A percentile compares a stretch with the other conserved stretches of the same genome.
These are phyloP conservation scores for Avena atlantica DNA, from an alignment of 176 grass and related monocot species.

Conservation along the genomic window DNA sequence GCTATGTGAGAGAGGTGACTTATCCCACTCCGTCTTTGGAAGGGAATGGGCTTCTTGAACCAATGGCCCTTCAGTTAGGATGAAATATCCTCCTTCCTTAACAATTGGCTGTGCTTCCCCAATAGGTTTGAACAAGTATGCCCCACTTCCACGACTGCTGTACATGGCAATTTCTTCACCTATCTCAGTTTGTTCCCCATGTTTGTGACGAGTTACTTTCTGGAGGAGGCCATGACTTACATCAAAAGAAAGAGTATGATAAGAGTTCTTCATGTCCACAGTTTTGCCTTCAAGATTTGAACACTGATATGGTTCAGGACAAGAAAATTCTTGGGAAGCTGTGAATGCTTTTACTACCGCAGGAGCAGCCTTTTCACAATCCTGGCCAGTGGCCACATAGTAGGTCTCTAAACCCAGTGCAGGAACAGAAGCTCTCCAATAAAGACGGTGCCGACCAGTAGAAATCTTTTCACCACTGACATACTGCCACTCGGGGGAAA, in stretches of 20 bases:
- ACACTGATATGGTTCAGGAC: conserved; percentile 85
- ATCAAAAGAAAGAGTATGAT: conserved; percentile 85
- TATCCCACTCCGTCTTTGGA: conserved; percentile 80
- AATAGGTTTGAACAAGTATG: conserved; percentile 94
- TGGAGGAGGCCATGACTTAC: conserved; percentile 73
- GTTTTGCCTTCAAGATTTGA: conserved; percentile 74
- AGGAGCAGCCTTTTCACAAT: conserved; percentile 77
- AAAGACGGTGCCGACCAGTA: conserved; percentile 79
- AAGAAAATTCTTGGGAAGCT: conserved; percentile 61
- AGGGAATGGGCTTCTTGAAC: conserved; percentile 87
- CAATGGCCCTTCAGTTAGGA: conserved; percentile 84
- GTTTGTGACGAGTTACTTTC: conserved; percentile 55
- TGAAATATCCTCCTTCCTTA: conserved; percentile 75
- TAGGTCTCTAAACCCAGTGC: conserved; percentile 92
- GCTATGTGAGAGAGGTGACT: conserved; percentile 78
- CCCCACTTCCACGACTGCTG: conserved; percentile 81
- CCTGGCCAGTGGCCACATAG: conserved; percentile 62
- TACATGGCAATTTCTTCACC: conserved; percentile 97
- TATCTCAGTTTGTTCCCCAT: conserved; percentile 62
- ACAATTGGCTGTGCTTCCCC: conserved; percentile 79
- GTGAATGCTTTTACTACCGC: conserved; percentile 67
- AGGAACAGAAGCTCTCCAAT: conserved; percentile 94
- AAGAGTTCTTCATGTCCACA: conserved; percentile 69
- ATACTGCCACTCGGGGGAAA: conserved; percentile 90
- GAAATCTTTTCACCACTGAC: conserved; percentile 52